Percentiles rank a stretch among this genome's conserved stretches.
Conservation (phyloP, 2,329 filamentous ascomycete genomes). For the Fusarium devonianum region DNA sequence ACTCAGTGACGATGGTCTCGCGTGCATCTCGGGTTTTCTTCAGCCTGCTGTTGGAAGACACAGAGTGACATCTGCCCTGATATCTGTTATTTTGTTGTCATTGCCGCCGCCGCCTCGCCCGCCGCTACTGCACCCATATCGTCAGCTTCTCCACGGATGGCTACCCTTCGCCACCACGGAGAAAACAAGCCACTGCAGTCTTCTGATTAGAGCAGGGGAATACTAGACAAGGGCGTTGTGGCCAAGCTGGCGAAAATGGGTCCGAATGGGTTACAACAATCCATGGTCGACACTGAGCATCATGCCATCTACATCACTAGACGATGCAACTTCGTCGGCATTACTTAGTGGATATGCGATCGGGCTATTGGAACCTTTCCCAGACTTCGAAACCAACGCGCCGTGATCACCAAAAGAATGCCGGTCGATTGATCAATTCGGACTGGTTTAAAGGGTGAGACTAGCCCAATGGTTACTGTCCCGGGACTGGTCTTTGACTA, state of each 20-base stretch:
- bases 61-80: constrained; percentile 10
- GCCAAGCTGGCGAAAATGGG: background rate
- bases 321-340: constrained; percentile 23
- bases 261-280: constrained; percentile 1
- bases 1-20: constrained; percentile 8
- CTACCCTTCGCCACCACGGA: constrained; percentile 20
- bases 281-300: constrained; percentile 24
- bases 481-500: constrained; percentile 18
- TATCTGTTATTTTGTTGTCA: too few relatives aligned
- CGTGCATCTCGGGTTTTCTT: constrained; percentile 9
- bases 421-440: constrained; percentile 19
- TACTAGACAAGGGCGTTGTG: constrained; percentile 1
- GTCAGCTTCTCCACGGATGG: constrained; percentile 8
- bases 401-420: constrained; percentile 8
- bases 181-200: constrained; percentile 8
- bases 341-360: constrained; percentile 21
- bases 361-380: constrained; percentile 18
- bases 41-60: constrained; percentile 9
- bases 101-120: background rate
- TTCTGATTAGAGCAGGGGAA: constrained; percentile 1
- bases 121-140: background rate
- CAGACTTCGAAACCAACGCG: constrained; percentile 4
- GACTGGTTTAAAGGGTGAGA: constrained; percentile 24
- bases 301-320: constrained; percentile 19
- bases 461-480: too few relatives aligned